Conservation (phyloP, 208 protist species). For the Histomonas meleagridis region DNA sequence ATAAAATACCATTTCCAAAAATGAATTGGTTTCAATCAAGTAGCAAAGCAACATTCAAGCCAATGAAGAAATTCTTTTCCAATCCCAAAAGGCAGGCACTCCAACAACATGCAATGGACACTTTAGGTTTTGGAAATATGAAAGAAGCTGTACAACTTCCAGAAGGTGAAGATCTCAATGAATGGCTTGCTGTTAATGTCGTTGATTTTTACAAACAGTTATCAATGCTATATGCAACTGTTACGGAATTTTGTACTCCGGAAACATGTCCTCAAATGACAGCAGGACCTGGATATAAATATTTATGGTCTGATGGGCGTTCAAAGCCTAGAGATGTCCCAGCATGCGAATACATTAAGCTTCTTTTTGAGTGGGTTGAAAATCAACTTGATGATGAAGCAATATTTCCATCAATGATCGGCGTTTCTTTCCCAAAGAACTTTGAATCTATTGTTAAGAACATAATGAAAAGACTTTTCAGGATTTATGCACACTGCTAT, state of each 20-base stretch:
- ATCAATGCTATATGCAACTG: conserved; percentile 87
- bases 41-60: not conserved
- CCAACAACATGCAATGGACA: not conserved
- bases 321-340: conserved; percentile 75
- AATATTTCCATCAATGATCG: not conserved
- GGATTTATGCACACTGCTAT: conserved; percentile 96
- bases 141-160: conserved; percentile 46
- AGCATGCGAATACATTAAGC: conserved; percentile 87
- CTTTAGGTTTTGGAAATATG: conserved; percentile 46
- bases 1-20: too few relatives aligned
- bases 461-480: conserved; percentile 92
- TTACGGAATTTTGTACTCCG: conserved; percentile 93
- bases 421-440: conserved; percentile 60
- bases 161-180: conserved; percentile 75
- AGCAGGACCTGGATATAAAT: conserved; percentile 45
- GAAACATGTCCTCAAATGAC: conserved; percentile 79
- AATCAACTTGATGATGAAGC: not conserved
- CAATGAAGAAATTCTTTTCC: not conserved
- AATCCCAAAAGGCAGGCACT: not conserved
- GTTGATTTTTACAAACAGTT: conserved; percentile 98
- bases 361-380: conserved; percentile 94
- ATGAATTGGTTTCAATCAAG: too few relatives aligned
- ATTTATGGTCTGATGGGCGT: conserved; percentile 77
- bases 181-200: conserved; percentile 87
- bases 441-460: conserved; percentile 70